Base-by-base conservation (phyloP, 805 yeast species). In the Jamesozyma lodderae region DNA sequence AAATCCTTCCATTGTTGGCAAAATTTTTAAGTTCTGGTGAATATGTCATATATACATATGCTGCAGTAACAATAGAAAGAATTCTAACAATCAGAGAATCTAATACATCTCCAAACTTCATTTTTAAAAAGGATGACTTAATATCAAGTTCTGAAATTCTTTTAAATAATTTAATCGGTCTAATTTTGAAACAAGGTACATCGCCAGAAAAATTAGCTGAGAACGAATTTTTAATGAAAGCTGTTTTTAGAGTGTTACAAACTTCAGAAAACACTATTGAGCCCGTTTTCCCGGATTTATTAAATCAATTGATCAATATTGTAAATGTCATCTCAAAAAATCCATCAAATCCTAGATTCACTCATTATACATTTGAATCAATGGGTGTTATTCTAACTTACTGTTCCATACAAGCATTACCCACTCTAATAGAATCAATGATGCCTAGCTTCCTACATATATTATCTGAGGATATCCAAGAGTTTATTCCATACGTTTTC, bases 261-360 rank as follows among this genome's bases (percentile, higher is more conserved):
- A 75, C 87, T 14, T 72, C 86, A 7, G 85, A 82, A 49, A 84
- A 82, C 45, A 62, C 77, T 1, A 54, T 84, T n/a, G 60, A 60
- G 25, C 54, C 64, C 5, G 64, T 71, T 38, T 63, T 72, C 32
- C 49, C 66, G 13, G 71, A 75, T 20, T 41, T 68, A 9, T 64
- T 85, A 26, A 68, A 72, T 24, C 88, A 88, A 55, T 65, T 90
- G 31, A 62, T 88, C 32, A 66, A 71, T 36, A 82, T 92, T 34
- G 68, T 88, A 35, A 69, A 68, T 13, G 73, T 77, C 13, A 86
- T 88, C 39, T 68, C 87, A 18, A 79, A 77, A 49, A 92, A 92
- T 53, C 99, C 99, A 5, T 84, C 97, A 4, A 92, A 92, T 62
- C 98, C 99, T 31, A 76, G 80, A 50, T 92, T 92, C 54, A 75